phyloP scores from a whole-genome alignment of 257 asterid genomes.

The Forsythia suspensa region DNA sequence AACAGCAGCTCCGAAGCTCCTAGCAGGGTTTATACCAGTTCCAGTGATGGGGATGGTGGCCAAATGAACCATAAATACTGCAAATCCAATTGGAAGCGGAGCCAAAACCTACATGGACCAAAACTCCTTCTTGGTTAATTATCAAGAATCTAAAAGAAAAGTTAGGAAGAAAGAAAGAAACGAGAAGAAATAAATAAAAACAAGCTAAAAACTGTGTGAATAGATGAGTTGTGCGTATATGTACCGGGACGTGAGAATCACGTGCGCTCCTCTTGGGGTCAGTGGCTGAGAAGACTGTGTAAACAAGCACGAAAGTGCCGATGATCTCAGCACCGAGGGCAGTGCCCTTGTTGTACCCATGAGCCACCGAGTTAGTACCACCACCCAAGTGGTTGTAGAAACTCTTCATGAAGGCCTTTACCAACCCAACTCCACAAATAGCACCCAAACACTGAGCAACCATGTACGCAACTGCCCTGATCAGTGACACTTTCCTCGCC shows the following conservation, averaged over 20 bases:
- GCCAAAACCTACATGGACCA: conserved; percentile 60
- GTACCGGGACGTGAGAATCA: conserved; percentile 84
- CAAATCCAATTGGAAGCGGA: conserved; percentile 83
- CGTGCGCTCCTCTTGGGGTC: conserved; percentile 85
- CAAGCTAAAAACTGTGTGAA: not conserved
- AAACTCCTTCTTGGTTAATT: not conserved
- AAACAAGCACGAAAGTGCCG: conserved; percentile 79
- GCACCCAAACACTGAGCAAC: conserved; percentile 80
- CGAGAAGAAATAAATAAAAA: too few relatives aligned
- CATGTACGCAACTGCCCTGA: conserved; percentile 68
- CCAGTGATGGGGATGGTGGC: conserved; percentile 90
- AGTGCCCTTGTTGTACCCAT: conserved; percentile 63
- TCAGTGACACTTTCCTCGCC: conserved; percentile 74
- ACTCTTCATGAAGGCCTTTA: conserved; percentile 62
- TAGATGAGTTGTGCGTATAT: not conserved
- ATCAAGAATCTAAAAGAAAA: not conserved
- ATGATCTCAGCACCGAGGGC: conserved; percentile 85
- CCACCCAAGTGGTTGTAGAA: conserved; percentile 57
- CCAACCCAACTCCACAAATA: conserved; percentile 74
- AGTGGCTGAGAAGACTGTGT: conserved; percentile 88
- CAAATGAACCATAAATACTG: conserved; percentile 87
- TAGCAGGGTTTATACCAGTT: conserved; percentile 85
- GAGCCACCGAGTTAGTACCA: conserved; percentile 52
- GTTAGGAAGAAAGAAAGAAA: too few relatives aligned
- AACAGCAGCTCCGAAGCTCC: conserved; percentile 89